Percentiles rank a stretch among this genome's conserved stretches.
Evolutionary conservation across 2,329 filamentous ascomycete species (phyloP).

Genomic region (Hypoxylon sp.): DNA sequence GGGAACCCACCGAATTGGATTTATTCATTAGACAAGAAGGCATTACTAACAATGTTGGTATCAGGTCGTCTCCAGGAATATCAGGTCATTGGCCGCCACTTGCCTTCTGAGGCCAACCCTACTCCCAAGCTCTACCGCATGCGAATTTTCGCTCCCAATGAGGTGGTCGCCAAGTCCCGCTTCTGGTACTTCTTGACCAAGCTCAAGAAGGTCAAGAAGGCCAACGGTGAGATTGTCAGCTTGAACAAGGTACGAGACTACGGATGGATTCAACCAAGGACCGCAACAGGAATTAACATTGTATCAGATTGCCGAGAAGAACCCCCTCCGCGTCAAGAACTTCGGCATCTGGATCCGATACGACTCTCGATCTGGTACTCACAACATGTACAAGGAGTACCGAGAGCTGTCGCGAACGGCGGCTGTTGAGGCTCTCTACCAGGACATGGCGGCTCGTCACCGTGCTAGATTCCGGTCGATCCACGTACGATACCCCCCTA

Average conservation of each 20-base stretch:
- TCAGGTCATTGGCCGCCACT: conserved; percentile 99
- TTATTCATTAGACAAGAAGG: conserved; percentile 35
- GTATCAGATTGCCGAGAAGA: conserved; percentile 94
- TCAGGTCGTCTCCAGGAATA: conserved; percentile 99
- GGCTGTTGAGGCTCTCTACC: conserved; percentile 96
- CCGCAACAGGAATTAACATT: conserved; percentile 12
- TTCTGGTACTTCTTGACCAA: conserved; percentile 99
- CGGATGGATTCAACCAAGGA: background rate
- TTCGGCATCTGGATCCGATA: conserved; percentile 99
- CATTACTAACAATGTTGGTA: conserved; percentile 54
- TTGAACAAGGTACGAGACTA: conserved; percentile 86
- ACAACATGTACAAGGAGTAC: conserved; percentile 99
- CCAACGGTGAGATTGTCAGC: conserved; percentile 98
- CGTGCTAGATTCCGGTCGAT: conserved; percentile 97
- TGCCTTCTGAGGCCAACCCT: conserved; percentile 97
- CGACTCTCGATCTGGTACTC: conserved; percentile 98
- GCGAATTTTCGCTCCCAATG: conserved; percentile 99
- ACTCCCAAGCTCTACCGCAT: conserved; percentile 99
- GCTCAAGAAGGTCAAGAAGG: conserved; percentile 99
- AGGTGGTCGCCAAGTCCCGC: conserved; percentile 98
- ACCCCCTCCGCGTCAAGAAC: conserved; percentile 99
- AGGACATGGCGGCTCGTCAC: conserved; percentile 99
- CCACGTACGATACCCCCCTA: conserved; percentile 79
- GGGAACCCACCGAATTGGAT: background rate
- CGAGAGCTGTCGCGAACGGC: conserved; percentile 97